These are phyloP conservation scores for Tetracladium maxilliforme DNA, from an alignment of 2,329 filamentous ascomycete genomes.

Conservation along the genomic window DNA sequence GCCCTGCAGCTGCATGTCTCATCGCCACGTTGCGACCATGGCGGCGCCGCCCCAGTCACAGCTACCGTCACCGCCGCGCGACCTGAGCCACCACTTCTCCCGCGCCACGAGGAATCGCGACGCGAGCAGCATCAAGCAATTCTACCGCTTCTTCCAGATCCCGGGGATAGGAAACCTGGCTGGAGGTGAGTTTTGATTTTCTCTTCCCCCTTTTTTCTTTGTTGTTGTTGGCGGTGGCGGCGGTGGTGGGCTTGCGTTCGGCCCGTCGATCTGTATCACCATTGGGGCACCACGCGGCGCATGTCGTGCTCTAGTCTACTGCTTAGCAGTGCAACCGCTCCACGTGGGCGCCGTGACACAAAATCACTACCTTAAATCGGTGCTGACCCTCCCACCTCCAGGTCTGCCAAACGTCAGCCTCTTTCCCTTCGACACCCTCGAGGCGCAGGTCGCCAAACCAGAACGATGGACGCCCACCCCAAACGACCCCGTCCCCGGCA, in stretches of 20 bases:
- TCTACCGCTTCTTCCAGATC: constrained; percentile 71
- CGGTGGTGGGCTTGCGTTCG: too few species aligned
- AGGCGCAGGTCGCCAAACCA: constrained; percentile 63
- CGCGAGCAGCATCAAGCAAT: constrained; percentile 58
- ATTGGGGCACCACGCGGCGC: too few species aligned
- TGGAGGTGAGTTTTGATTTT: constrained; percentile 31
- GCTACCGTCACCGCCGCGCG: constrained; percentile 47
- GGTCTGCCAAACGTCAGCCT: constrained; percentile 68
- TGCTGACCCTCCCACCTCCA: too few species aligned
- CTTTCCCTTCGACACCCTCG: constrained; percentile 85
- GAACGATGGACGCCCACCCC: constrained; percentile 60
- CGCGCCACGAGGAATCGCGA: constrained; percentile 48
- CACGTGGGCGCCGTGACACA: too few species aligned
- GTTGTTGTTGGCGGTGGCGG: too few species aligned
- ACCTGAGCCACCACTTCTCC: constrained; percentile 71
- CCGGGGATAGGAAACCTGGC: constrained; percentile 48
- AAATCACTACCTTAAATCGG: too few species aligned
- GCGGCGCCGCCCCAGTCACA: too few species aligned
- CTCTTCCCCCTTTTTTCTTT: constrained; percentile 5
- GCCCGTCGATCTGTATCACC: too few species aligned
- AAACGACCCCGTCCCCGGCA: constrained; percentile 35
- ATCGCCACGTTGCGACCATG: too few species aligned
- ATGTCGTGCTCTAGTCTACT: too few species aligned
- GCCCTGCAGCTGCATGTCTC: too few species aligned
- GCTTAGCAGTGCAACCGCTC: too few species aligned